phyloP scores from a whole-genome alignment of 1,284 basidiomycete species.

The Papiliotrema nemorosa region DNA sequence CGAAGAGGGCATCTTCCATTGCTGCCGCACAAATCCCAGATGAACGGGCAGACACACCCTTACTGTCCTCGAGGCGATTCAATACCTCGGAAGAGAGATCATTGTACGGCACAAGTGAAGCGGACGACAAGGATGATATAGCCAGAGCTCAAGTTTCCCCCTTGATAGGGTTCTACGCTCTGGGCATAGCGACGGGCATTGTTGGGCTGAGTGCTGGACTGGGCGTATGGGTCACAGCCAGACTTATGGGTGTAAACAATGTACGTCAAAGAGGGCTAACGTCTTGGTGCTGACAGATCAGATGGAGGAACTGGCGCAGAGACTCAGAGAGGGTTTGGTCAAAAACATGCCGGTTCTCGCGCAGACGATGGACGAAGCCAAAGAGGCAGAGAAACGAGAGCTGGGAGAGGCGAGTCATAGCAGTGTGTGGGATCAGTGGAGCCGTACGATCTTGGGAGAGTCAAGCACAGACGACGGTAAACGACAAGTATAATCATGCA shows the following conservation, averaged over 20 bases:
- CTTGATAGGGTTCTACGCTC: slow-evolving; percentile 34
- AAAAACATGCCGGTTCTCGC: slow-evolving; percentile 21
- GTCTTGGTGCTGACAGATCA: slow-evolving; percentile 7
- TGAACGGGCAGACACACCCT: background rate
- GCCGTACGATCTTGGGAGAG: background rate
- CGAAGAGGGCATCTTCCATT: no score
- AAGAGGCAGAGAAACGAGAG: slow-evolving; percentile 1
- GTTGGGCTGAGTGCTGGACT: slow-evolving; percentile 35
- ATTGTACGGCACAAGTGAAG: slow-evolving; percentile 19
- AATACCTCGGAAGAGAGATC: slow-evolving; percentile 29
- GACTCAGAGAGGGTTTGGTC: slow-evolving; percentile 31
- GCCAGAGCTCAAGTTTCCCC: background rate
- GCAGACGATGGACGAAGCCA: background rate
- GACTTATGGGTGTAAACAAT: slow-evolving; percentile 34
- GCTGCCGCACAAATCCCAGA: background rate
- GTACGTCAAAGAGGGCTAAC: no score
- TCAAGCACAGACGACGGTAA: no score
- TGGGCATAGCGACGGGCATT: slow-evolving; percentile 39
- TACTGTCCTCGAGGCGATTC: slow-evolving; percentile 18
- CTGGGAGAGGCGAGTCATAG: background rate
- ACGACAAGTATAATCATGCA: no score
- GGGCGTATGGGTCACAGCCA: slow-evolving; percentile 31
- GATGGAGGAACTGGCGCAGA: slow-evolving; percentile 35
- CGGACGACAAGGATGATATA: slow-evolving; percentile 7
- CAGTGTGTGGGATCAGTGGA: background rate